Conservation (phyloP, 768 basidiomycete genomes). For the Auriscalpium orientale region DNA sequence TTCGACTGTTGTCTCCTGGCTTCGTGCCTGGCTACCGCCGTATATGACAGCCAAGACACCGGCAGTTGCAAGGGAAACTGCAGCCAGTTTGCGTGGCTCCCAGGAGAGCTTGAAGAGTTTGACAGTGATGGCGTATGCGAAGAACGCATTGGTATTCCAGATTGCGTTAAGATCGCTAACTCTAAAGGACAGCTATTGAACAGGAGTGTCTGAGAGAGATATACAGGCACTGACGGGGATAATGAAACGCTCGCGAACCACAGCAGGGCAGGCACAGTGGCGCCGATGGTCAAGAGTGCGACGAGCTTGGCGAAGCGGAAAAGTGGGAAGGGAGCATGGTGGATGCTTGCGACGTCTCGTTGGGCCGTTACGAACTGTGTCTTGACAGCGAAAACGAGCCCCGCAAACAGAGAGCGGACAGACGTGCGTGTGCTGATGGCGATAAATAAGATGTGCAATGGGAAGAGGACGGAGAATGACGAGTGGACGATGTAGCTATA, state of each 20-base stretch:
- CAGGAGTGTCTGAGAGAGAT: background rate
- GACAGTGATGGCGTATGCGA: constrained; percentile 83
- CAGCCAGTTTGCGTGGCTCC: constrained; percentile 55
- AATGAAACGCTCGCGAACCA: constrained; percentile 72
- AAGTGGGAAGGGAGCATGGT: constrained; percentile 19
- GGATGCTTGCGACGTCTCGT: background rate
- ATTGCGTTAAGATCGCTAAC: constrained; percentile 74
- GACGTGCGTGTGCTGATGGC: constrained; percentile 40
- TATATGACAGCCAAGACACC: constrained; percentile 82
- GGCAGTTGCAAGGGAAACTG: constrained; percentile 72
- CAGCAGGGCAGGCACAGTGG: constrained; percentile 57
- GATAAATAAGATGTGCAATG: constrained; percentile 71
- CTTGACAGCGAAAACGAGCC: constrained; percentile 43
- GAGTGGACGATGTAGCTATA: constrained; percentile 83
- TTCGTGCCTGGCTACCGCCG: constrained; percentile 32
- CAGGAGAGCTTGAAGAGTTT: constrained; percentile 55
- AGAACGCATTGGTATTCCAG: constrained; percentile 89
- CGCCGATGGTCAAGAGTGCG: constrained; percentile 40
- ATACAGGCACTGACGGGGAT: constrained; percentile 50
- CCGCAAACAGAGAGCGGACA: constrained; percentile 39
- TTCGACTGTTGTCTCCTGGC: too few relatives aligned
- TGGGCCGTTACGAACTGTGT: constrained; percentile 18
- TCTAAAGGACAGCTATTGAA: constrained; percentile 27
- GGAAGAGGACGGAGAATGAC: constrained; percentile 69
- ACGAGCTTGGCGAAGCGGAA: constrained; percentile 28